These are phyloP conservation scores for Hericium erinaceus DNA, from an alignment of 768 basidiomycete species.

Conservation along the genomic window DNA sequence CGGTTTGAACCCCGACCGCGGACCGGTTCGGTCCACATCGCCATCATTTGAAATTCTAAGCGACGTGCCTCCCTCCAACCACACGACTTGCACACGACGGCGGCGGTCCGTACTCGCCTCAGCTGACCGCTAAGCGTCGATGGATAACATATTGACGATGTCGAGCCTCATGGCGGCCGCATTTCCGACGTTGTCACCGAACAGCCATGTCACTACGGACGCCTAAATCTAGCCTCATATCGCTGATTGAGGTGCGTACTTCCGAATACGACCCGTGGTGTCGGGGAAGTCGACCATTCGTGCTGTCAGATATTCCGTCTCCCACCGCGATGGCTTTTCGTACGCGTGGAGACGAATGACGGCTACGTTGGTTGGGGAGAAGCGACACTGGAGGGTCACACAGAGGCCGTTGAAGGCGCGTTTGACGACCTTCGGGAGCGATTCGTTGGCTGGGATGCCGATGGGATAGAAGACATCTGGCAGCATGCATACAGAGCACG, in stretches of 20 bases:
- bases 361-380: constrained; percentile 70
- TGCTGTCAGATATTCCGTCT: constrained; percentile 46
- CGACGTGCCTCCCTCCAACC: no score
- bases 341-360: constrained; percentile 54
- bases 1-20: neutral
- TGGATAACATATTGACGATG: no score
- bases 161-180: no score
- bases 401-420: constrained; percentile 66
- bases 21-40: neutral
- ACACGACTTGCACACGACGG: neutral
- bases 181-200: no score
- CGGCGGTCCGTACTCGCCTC: neutral
- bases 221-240: neutral
- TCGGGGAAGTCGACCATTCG: neutral
- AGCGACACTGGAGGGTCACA: constrained; percentile 63
- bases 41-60: no score
- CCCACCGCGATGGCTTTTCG: constrained; percentile 67
- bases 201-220: neutral
- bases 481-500: constrained; percentile 55
- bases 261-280: no score
- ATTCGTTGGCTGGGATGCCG: constrained; percentile 52
- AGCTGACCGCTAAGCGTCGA: neutral
- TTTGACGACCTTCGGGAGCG: constrained; percentile 47
- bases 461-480: constrained; percentile 67
- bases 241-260: neutral